Evolutionary conservation across 2,329 filamentous ascomycete species (phyloP).

Genomic region (Fusarium bulbicola): DNA sequence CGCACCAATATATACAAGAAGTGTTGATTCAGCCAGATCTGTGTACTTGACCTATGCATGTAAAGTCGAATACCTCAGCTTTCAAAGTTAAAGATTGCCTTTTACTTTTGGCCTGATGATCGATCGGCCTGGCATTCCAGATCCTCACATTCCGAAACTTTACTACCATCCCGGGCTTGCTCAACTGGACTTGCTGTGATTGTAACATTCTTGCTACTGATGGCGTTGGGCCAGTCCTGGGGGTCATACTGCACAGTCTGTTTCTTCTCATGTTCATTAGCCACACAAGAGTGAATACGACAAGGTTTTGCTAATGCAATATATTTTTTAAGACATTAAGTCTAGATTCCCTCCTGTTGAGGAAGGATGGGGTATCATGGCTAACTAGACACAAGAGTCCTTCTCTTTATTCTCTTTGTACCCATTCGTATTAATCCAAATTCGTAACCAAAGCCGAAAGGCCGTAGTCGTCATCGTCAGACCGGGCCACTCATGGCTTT

Average conservation of each 20-base stretch:
- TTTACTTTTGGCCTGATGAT: not conserved
- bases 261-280: not conserved
- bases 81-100: not conserved
- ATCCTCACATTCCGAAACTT: not conserved
- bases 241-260: not conserved
- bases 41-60: not conserved
- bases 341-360: slow-evolving; percentile 22
- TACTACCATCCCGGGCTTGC: not conserved
- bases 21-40: not conserved
- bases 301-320: not conserved
- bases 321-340: slow-evolving; percentile 38
- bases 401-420: slow-evolving; percentile 34
- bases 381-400: slow-evolving; percentile 23
- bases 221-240: not conserved
- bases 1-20: not conserved
- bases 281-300: not conserved
- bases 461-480: slow-evolving; percentile 39
- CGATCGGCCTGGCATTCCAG: slow-evolving; percentile 11
- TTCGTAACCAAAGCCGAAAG: slow-evolving; percentile 4
- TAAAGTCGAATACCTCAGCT: too few relatives aligned
- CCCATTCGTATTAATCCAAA: slow-evolving; percentile 25
- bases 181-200: not conserved
- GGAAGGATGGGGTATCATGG: slow-evolving; percentile 20
- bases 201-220: not conserved
- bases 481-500: slow-evolving; percentile 16